A percentile compares a stretch with the other conserved stretches of the same genome.
Conservation (phyloP, 768 basidiomycete genomes). For the Solioccasus polychromus region DNA sequence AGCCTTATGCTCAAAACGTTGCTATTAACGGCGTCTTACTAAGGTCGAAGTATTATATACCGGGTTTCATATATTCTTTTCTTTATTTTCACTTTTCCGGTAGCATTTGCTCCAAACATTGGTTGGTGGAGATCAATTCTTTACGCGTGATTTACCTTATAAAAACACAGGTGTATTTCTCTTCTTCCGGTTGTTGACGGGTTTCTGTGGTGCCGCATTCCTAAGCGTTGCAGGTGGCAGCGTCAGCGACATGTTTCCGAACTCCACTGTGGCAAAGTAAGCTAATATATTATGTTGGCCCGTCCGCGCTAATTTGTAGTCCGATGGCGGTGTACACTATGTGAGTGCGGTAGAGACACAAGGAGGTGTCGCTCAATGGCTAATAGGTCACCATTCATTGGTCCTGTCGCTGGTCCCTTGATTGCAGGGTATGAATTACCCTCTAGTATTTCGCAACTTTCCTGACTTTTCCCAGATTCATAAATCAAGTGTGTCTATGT, state of each 20-base stretch:
- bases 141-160: neutral
- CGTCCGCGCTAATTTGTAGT: slow-evolving; percentile 25
- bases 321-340: slow-evolving; percentile 58
- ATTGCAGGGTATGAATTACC: slow-evolving; percentile 49
- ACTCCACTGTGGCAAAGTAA: slow-evolving; percentile 58
- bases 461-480: slow-evolving; percentile 44
- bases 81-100: slow-evolving; percentile 64
- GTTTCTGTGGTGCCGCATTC: slow-evolving; percentile 56
- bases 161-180: slow-evolving; percentile 50
- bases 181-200: slow-evolving; percentile 56
- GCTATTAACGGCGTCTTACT: neutral
- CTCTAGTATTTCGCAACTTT: neutral
- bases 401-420: slow-evolving; percentile 54
- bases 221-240: slow-evolving; percentile 61
- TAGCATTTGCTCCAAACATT: slow-evolving; percentile 69
- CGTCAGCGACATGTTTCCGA: slow-evolving; percentile 54
- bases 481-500: slow-evolving; percentile 53
- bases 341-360: slow-evolving; percentile 12
- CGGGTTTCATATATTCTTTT: slow-evolving; percentile 56
- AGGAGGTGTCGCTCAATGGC: neutral
- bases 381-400: slow-evolving; percentile 49
- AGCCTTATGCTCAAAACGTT: neutral
- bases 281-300: slow-evolving; percentile 13
- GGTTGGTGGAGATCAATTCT: slow-evolving; percentile 30
- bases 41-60: slow-evolving; percentile 66